Percentiles rank a stretch among this genome's conserved stretches.
These are phyloP conservation scores for Saccharomyces jurei DNA, from an alignment of 805 yeast species.

Conservation along the genomic window DNA sequence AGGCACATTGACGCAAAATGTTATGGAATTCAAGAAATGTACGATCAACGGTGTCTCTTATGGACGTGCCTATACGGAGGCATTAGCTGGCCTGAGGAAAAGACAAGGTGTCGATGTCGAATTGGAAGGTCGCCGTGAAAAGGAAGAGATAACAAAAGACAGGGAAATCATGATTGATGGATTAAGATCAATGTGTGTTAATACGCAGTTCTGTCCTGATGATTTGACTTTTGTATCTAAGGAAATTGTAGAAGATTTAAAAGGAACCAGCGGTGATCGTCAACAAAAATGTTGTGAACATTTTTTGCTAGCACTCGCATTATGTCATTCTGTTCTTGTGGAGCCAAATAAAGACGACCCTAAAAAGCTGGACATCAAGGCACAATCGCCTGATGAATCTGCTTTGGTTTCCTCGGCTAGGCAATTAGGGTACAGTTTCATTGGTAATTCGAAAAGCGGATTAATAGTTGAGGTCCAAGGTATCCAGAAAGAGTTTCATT, in stretches of 20 bases:
- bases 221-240: constrained; percentile 66
- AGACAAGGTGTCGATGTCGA: constrained; percentile 72
- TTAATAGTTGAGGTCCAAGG: constrained; percentile 63
- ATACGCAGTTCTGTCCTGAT: constrained; percentile 41
- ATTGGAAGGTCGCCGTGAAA: constrained; percentile 46
- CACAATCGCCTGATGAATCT: constrained; percentile 85
- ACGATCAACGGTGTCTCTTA: constrained; percentile 66
- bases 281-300: constrained; percentile 60
- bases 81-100: constrained; percentile 69
- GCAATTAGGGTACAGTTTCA: constrained; percentile 63
- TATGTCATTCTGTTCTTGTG: constrained; percentile 71
- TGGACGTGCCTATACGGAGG: constrained; percentile 80
- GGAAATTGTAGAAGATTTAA: constrained; percentile 52
- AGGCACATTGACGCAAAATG: constrained; percentile 76
- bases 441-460: constrained; percentile 60
- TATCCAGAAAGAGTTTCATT: constrained; percentile 58
- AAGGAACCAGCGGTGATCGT: constrained; percentile 35
- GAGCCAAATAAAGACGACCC: constrained; percentile 60
- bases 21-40: constrained; percentile 80
- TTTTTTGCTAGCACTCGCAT: constrained; percentile 67
- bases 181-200: constrained; percentile 33
- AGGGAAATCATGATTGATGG: constrained; percentile 47
- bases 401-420: constrained; percentile 80
- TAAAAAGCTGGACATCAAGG: constrained; percentile 49
- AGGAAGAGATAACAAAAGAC: constrained; percentile 48